Evolutionary conservation across 148 eudicot genomes (phyloP).

Genomic region (Selenicereus undatus): DNA sequence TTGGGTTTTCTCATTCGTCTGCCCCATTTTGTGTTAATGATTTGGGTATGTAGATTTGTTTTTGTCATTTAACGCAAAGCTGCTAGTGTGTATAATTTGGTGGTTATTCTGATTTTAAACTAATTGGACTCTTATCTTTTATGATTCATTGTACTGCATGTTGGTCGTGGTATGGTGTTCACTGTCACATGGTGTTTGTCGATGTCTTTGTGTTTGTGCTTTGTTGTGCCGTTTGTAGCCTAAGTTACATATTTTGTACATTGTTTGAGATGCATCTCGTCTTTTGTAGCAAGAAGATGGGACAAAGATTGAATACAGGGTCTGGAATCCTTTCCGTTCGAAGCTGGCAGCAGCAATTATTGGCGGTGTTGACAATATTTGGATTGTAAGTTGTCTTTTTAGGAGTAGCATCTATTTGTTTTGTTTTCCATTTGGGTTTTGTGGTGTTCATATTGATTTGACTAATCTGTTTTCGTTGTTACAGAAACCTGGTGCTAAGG

Average conservation of each 20-base stretch:
- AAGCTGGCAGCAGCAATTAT: conserved; percentile 95
- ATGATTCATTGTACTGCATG: too few relatives aligned
- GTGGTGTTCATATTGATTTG: not conserved
- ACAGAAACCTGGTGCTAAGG: conserved; percentile 74
- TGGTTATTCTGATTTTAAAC: not conserved
- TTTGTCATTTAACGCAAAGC: too few relatives aligned
- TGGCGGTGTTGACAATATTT: conserved; percentile 84
- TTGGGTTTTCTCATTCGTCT: too few relatives aligned
- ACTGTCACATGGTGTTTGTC: too few relatives aligned
- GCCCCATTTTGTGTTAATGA: not conserved
- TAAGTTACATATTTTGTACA: not conserved
- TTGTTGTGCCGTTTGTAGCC: too few relatives aligned
- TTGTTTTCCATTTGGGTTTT: not conserved
- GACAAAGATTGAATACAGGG: conserved; percentile 85
- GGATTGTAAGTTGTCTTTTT: conserved; percentile 60
- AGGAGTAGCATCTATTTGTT: too few relatives aligned
- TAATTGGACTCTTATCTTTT: not conserved
- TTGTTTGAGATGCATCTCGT: conserved; percentile 20
- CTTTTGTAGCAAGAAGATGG: conserved; percentile 72
- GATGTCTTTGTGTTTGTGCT: not conserved
- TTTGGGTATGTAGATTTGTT: not conserved
- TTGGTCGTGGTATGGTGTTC: too few relatives aligned
- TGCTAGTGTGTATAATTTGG: not conserved
- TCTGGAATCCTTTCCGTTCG: conserved; percentile 92
- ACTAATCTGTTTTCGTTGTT: not conserved